Evolutionary conservation across 108 stramenopile species (phyloP).

Genomic region (Schizochytrium sp.): DNA sequence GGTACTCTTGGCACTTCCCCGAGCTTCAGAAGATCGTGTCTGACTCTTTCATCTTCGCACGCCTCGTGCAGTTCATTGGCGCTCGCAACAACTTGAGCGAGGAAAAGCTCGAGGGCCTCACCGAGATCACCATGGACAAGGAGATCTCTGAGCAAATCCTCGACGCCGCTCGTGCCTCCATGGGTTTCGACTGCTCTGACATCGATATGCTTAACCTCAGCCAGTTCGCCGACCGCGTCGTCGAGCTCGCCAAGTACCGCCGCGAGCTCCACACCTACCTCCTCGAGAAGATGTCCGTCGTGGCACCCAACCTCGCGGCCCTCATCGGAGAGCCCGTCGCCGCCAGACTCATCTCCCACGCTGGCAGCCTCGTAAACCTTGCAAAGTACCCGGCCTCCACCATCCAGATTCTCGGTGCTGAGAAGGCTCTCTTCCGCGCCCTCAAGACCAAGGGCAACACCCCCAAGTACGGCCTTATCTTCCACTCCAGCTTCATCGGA

Average conservation of each 20-base stretch:
- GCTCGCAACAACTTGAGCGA: constrained; percentile 66
- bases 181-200: constrained; percentile 98
- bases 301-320: constrained; percentile 96
- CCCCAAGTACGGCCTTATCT: constrained; percentile 99
- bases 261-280: constrained; percentile 91
- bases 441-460: constrained; percentile 99
- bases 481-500: constrained; percentile 97
- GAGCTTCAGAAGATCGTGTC: constrained; percentile 85
- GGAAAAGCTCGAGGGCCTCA: constrained; percentile 73
- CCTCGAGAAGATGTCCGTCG: constrained; percentile 93
- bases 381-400: constrained; percentile 99
- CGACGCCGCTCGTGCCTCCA: constrained; percentile 90
- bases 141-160: constrained; percentile 86
- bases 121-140: constrained; percentile 90
- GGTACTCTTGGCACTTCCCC: constrained; percentile 99
- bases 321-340: constrained; percentile 98
- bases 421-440: constrained; percentile 99
- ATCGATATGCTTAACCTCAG: constrained; percentile 97
- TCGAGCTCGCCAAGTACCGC: constrained; percentile 94
- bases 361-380: constrained; percentile 94
- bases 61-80: constrained; percentile 73
- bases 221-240: constrained; percentile 96
- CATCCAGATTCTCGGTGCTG: constrained; percentile 99
- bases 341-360: constrained; percentile 98
- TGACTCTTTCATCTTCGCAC: constrained; percentile 80